Evolutionary conservation across 345 rosid species (phyloP).

Genomic region (Moringa oleifera): DNA sequence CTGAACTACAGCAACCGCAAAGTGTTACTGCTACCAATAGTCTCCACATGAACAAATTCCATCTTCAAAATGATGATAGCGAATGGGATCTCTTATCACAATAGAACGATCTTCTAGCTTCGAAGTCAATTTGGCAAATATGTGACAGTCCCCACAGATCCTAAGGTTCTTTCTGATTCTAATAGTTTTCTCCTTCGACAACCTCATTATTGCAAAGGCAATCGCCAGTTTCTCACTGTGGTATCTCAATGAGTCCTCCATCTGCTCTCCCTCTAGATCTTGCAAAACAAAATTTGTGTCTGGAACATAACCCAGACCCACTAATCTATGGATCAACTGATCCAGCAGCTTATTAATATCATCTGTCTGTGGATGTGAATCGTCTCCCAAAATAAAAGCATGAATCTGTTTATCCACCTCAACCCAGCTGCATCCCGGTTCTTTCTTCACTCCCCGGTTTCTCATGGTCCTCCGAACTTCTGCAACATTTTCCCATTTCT

Average conservation of each 20-base stretch:
- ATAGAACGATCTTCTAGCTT: conserved; percentile 45
- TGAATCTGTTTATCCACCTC: conserved; percentile 62
- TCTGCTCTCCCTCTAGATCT: conserved; percentile 72
- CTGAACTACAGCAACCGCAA: too few relatives aligned
- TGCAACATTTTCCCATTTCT: conserved; percentile 58
- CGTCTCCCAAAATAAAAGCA: conserved; percentile 56
- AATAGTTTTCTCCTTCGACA: conserved; percentile 36
- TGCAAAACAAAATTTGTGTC: conserved; percentile 58
- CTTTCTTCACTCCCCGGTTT: conserved; percentile 44
- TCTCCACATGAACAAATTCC: conserved; percentile 67
- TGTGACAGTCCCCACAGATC: conserved; percentile 68
- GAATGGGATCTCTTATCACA: conserved; percentile 57
- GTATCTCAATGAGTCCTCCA: conserved; percentile 52
- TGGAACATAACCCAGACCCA: conserved; percentile 50
- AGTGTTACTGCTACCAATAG: conserved; percentile 40
- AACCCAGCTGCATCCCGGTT: conserved; percentile 76
- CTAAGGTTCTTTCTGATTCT: conserved; percentile 63
- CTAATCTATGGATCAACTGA: conserved; percentile 32
- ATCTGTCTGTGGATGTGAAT: conserved; percentile 48
- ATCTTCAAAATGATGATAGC: conserved; percentile 58
- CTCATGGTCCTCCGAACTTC: conserved; percentile 44
- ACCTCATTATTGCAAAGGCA: conserved; percentile 41
- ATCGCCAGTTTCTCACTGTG: conserved; percentile 72
- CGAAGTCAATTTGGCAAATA: conserved; percentile 47
- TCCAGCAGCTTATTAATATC: conserved; percentile 37